Base-by-base conservation (phyloP, 768 basidiomycete genomes). In the Rhizopogon sp. region DNA sequence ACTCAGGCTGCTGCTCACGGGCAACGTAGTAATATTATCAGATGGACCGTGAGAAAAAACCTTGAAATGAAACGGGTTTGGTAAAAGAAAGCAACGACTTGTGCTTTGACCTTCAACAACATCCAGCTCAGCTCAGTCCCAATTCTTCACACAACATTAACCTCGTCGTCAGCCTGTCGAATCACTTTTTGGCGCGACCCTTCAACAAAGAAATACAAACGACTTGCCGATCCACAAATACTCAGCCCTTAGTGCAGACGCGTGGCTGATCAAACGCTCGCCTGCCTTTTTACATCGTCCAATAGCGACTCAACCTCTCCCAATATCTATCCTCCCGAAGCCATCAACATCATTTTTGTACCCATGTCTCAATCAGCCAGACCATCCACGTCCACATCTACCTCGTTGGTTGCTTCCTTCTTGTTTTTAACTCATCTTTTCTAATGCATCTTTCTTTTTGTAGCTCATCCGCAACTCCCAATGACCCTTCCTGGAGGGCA, bases 401-500 rank as follows among this genome's bases (percentile, higher is more conserved):
- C 45, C 63, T 62, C 9, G 13, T 25, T 44, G 25, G 16, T 33
- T 22, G 1, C 47, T 31, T 45, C 51, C 33, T 54, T 49, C 33
- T 35, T 52, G 44, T 56, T 53, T 53, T 33, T 2, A 37, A 51
- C 14, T 50, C 59, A 37, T 39, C 39, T 43, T 35, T 37, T 33
- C 11, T 31, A 56, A 43, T 35, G 39, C 16, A 46, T 13, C 5
- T 40, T 50, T 14, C 2, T 42, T 33, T 40, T 58, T 50, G 25
- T 52, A 70, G 70, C 35, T 51, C 63, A 57, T 58, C 58, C 40
- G 37, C 68, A 50, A 70, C 60, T 53, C 70, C 60, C 59, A 66
- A 56, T 43, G 68, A 71, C 39, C 40, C 68, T 29, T 61, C 70
- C 64, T 97, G 92, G 91, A 92, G 88, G 73, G 66, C 78, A 41